Percentiles rank a stretch among this genome's conserved stretches.
phyloP scores from a whole-genome alignment of 768 basidiomycete genomes.

The Auricularia heimuer region DNA sequence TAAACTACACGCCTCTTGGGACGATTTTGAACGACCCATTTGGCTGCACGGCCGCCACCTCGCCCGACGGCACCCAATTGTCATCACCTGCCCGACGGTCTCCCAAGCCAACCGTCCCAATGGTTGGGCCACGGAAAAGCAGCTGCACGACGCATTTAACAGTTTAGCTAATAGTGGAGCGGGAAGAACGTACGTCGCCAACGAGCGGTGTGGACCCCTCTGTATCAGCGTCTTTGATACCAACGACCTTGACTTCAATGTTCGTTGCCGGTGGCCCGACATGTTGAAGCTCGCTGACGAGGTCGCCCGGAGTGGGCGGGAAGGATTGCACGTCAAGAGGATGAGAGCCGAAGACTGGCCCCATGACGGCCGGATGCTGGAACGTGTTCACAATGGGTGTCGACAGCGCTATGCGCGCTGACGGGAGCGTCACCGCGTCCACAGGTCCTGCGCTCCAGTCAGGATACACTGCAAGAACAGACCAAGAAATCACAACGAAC shows the following conservation, averaged over 20 bases:
- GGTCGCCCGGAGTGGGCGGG: constrained; percentile 22
- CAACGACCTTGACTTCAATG: constrained; percentile 70
- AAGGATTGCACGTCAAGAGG: constrained; percentile 79
- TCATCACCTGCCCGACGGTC: constrained; percentile 27
- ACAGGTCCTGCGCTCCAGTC: constrained; percentile 33
- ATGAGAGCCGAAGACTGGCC: constrained; percentile 74
- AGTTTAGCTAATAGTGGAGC: not conserved
- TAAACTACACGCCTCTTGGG: not conserved
- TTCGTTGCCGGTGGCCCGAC: constrained; percentile 80
- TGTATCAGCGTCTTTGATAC: constrained; percentile 52
- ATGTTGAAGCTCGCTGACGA: constrained; percentile 35
- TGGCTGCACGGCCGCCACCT: constrained; percentile 40
- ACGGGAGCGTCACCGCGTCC: constrained; percentile 39
- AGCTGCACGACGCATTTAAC: constrained; percentile 8
- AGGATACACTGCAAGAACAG: constrained; percentile 3
- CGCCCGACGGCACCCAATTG: constrained; percentile 39
- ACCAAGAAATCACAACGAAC: constrained; percentile 29
- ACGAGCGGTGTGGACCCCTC: constrained; percentile 59
- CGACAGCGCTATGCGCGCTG: constrained; percentile 65
- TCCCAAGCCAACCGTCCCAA: constrained; percentile 41
- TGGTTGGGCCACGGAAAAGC: constrained; percentile 60
- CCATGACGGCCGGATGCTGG: constrained; percentile 53
- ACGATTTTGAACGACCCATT: constrained; percentile 53
- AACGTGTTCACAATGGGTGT: constrained; percentile 62
- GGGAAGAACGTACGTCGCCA: constrained; percentile 34